Conservation (phyloP, 2,329 filamentous ascomycete genomes). For the Ascochyta koolunga region DNA sequence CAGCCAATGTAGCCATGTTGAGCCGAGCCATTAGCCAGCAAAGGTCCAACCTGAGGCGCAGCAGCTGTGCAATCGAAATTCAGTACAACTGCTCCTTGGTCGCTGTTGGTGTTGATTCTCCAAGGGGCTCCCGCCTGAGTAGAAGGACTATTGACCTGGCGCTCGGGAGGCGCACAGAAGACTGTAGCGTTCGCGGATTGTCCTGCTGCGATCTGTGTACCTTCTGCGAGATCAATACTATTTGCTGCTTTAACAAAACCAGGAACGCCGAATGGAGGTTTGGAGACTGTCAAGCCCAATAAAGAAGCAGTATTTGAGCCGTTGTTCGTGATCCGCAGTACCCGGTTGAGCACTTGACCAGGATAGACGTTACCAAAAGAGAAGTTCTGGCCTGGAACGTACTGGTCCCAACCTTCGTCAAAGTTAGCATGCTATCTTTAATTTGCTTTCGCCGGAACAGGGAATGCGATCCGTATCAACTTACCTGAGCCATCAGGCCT, state of each 20-base stretch:
- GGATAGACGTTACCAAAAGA: slow-evolving; percentile 63
- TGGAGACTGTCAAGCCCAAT: slow-evolving; percentile 60
- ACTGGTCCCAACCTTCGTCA: slow-evolving; percentile 49
- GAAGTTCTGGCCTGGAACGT: slow-evolving; percentile 55
- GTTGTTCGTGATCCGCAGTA: slow-evolving; percentile 62
- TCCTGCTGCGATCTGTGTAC: slow-evolving; percentile 57
- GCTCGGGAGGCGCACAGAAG: slow-evolving; percentile 62
- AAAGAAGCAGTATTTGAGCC: slow-evolving; percentile 34
- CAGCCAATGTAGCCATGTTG: slow-evolving; percentile 62
- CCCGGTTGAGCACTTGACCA: slow-evolving; percentile 56
- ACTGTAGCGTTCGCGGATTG: slow-evolving; percentile 60
- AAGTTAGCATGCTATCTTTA: too few species aligned
- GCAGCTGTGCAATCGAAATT: slow-evolving; percentile 61
- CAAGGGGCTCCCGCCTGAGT: slow-evolving; percentile 58
- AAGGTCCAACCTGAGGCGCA: slow-evolving; percentile 59
- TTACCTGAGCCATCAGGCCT: slow-evolving; percentile 52
- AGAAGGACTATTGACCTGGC: slow-evolving; percentile 62
- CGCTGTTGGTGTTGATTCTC: slow-evolving; percentile 59
- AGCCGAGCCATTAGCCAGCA: slow-evolving; percentile 53
- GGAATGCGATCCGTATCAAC: too few species aligned
- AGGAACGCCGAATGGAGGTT: slow-evolving; percentile 63
- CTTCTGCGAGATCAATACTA: slow-evolving; percentile 64
- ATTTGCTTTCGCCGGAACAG: too few species aligned
- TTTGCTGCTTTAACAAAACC: slow-evolving; percentile 62
- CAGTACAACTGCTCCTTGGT: slow-evolving; percentile 55